Percentiles rank a stretch among this genome's conserved stretches.
These are phyloP conservation scores for Bocquillonia castaneifolia DNA, from an alignment of 441 rosid genomes.

Conservation along the genomic window DNA sequence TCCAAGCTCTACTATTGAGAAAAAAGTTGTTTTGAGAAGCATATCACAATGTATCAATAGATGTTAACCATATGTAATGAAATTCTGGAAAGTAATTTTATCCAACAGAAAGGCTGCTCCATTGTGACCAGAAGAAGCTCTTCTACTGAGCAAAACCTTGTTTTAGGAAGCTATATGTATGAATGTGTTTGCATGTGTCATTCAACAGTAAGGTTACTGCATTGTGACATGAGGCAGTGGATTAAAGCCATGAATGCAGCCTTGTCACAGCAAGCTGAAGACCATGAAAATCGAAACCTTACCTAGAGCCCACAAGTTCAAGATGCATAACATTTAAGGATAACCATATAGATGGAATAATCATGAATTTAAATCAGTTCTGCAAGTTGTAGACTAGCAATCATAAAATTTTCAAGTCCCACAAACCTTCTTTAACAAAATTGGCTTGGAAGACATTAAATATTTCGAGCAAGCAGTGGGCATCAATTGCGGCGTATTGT, in stretches of 20 bases:
- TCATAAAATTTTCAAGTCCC: constrained; percentile 17
- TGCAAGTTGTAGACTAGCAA: constrained; percentile 3
- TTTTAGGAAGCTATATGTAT: too few species aligned
- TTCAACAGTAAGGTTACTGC: neutral
- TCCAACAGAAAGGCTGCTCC: too few species aligned
- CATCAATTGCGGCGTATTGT: constrained; percentile 78
- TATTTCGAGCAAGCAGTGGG: constrained; percentile 75
- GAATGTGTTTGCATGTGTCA: too few species aligned
- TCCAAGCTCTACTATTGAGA: neutral
- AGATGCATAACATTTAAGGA: neutral
- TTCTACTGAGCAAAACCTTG: too few species aligned
- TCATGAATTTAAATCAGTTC: neutral
- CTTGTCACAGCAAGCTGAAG: neutral
- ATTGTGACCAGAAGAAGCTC: too few species aligned
- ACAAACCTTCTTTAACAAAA: constrained; percentile 52
- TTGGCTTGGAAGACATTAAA: constrained; percentile 47
- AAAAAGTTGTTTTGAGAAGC: neutral
- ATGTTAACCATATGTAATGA: neutral
- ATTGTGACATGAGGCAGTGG: neutral
- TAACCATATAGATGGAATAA: neutral
- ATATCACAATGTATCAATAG: neutral
- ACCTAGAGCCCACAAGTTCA: neutral
- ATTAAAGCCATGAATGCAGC: neutral
- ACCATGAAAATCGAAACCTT: neutral
- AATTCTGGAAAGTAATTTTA: neutral